phyloP scores from a whole-genome alignment of 257 asterid genomes.

The Solanum neorickii region DNA sequence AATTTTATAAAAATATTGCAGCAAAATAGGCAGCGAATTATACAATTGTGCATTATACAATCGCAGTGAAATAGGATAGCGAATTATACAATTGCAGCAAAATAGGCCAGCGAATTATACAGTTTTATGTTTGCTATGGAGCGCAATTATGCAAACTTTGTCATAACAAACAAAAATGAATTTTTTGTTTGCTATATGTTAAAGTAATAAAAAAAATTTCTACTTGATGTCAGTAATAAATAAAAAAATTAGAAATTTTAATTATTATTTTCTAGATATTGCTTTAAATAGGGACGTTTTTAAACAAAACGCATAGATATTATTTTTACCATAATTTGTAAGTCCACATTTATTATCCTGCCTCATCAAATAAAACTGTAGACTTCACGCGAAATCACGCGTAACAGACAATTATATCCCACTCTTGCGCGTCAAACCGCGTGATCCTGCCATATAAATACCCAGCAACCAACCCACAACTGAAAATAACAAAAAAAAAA shows the following conservation, averaged over 20 bases:
- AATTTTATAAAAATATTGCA: no score
- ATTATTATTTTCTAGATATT: not conserved
- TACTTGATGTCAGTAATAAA: not conserved
- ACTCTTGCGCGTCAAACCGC: slow-evolving; percentile 17
- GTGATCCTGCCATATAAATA: slow-evolving; percentile 24
- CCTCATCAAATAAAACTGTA: not conserved
- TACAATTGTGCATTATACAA: no score
- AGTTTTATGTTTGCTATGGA: no score
- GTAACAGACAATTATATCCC: not conserved
- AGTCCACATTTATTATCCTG: not conserved
- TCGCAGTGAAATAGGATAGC: no score
- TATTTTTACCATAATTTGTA: not conserved
- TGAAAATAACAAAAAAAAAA: not conserved
- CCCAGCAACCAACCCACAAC: not conserved
- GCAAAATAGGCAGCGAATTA: no score
- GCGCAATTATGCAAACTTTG: no score
- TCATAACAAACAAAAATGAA: no score
- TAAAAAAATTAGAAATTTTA: not conserved
- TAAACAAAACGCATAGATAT: not conserved
- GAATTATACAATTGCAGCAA: no score
- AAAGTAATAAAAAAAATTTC: no score
- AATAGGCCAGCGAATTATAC: no score
- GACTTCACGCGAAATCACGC: not conserved
- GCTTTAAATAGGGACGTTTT: not conserved
- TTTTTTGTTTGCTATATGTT: no score